Conservation (phyloP, 1,139 yeast species). For the Saccharomyces hybrid region DNA sequence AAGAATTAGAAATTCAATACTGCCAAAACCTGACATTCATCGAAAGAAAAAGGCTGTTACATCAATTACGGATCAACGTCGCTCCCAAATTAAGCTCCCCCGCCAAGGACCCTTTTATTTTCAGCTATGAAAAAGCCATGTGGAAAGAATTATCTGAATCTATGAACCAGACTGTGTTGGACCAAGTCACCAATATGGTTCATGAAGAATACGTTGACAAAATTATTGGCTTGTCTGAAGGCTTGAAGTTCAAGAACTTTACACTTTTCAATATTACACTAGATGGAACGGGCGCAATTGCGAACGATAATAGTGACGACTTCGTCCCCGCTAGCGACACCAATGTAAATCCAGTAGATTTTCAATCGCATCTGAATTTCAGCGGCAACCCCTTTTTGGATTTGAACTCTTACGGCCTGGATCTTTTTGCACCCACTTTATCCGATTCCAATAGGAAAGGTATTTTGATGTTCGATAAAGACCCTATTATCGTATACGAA, state of each 20-base stretch:
- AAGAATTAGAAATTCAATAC: slow-evolving; percentile 23
- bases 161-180: slow-evolving; percentile 1
- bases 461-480: not conserved
- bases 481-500: not conserved
- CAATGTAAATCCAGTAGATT: not conserved
- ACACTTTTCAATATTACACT: not conserved
- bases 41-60: slow-evolving; percentile 11
- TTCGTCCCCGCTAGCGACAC: not conserved
- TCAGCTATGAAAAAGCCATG: slow-evolving; percentile 12
- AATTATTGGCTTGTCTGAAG: not conserved
- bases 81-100: slow-evolving; percentile 16
- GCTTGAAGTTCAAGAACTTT: not conserved
- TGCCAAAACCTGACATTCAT: slow-evolving; percentile 6
- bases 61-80: slow-evolving; percentile 10
- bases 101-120: slow-evolving; percentile 22
- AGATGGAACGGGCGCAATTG: not conserved
- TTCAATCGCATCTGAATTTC: not conserved
- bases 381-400: not conserved
- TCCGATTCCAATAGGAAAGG: slow-evolving; percentile 6
- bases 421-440: not conserved
- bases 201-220: not conserved
- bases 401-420: not conserved
- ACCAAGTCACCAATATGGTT: not conserved
- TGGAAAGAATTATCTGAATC: slow-evolving; percentile 12
- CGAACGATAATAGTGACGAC: not conserved